A percentile compares a stretch with the other conserved stretches of the same genome.
These are phyloP conservation scores for Chlorophyllum brunneum DNA, from an alignment of 768 basidiomycete genomes.

Conservation along the genomic window DNA sequence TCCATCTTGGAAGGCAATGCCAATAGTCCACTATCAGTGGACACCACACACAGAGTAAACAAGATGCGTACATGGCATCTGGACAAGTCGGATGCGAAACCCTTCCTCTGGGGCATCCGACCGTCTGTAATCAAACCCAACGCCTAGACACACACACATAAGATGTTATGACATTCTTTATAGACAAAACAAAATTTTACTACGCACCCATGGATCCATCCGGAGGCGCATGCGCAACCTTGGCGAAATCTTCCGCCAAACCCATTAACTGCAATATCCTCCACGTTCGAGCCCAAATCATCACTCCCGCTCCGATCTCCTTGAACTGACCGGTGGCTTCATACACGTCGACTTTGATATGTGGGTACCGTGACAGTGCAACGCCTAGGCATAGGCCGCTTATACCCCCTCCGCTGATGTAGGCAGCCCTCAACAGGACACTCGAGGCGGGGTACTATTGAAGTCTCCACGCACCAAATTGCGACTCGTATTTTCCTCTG, in stretches of 20 bases:
- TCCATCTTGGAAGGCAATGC: slow-evolving; percentile 28
- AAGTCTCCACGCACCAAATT: slow-evolving; percentile 15
- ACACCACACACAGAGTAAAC: slow-evolving; percentile 16
- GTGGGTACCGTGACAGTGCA: slow-evolving; percentile 32
- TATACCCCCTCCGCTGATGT: slow-evolving; percentile 32
- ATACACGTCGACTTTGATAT: slow-evolving; percentile 40
- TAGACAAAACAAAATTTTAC: slow-evolving; percentile 14
- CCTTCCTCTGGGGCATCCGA: slow-evolving; percentile 32
- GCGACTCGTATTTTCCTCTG: slow-evolving; percentile 16
- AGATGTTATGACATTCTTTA: neutral
- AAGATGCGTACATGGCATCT: slow-evolving; percentile 32
- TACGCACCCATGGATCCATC: slow-evolving; percentile 22
- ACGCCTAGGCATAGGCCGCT: slow-evolving; percentile 38
- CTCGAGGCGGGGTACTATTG: too few species aligned
- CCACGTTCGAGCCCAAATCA: slow-evolving; percentile 45
- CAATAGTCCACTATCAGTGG: neutral
- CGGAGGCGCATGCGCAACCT: slow-evolving; percentile 31
- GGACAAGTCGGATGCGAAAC: slow-evolving; percentile 22
- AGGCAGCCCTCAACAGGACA: too few species aligned
- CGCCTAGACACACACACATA: slow-evolving; percentile 22
- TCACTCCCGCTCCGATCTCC: slow-evolving; percentile 48
- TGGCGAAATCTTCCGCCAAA: slow-evolving; percentile 27
- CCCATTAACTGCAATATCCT: slow-evolving; percentile 40
- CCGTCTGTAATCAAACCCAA: slow-evolving; percentile 43
- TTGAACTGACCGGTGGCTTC: slow-evolving; percentile 44